phyloP scores from a whole-genome alignment of 2,329 filamentous ascomycete genomes.

The Aurifilum marmelostoma region DNA sequence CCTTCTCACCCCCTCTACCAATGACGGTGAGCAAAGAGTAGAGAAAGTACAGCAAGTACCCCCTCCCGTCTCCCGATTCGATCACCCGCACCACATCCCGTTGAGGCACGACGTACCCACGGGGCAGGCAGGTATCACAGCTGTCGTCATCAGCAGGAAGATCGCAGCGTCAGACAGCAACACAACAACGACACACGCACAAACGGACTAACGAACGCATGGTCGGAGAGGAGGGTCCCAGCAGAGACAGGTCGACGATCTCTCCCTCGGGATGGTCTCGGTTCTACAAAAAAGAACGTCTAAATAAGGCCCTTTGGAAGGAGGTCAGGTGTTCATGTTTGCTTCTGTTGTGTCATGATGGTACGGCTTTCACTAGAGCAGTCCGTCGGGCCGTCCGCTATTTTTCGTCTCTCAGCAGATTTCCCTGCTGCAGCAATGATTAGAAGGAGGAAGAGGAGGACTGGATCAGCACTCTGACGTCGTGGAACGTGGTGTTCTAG shows the following conservation, averaged over 20 bases:
- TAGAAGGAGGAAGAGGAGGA: background rate
- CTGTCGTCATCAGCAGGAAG: conserved; percentile 2
- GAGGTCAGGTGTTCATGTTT: background rate
- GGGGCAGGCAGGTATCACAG: background rate
- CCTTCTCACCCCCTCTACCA: background rate
- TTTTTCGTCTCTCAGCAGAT: no score
- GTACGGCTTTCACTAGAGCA: background rate
- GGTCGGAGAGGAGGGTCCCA: background rate
- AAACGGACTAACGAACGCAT: background rate
- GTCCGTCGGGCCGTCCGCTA: background rate
- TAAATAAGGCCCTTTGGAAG: background rate
- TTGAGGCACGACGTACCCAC: background rate
- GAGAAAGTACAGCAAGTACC: background rate
- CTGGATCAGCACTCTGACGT: background rate
- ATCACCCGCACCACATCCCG: background rate
- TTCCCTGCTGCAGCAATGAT: background rate
- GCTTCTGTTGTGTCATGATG: conserved; percentile 2
- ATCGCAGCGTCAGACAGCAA: background rate
- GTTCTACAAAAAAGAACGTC: background rate
- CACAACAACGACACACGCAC: background rate
- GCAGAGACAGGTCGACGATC: background rate
- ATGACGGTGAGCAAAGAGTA: background rate
- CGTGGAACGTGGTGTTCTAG: background rate
- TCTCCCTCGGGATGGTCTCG: background rate
- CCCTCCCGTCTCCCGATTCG: background rate